Base-by-base conservation (phyloP, 1,284 basidiomycete species). In the Moesziomyces parantarcticus region DNA sequence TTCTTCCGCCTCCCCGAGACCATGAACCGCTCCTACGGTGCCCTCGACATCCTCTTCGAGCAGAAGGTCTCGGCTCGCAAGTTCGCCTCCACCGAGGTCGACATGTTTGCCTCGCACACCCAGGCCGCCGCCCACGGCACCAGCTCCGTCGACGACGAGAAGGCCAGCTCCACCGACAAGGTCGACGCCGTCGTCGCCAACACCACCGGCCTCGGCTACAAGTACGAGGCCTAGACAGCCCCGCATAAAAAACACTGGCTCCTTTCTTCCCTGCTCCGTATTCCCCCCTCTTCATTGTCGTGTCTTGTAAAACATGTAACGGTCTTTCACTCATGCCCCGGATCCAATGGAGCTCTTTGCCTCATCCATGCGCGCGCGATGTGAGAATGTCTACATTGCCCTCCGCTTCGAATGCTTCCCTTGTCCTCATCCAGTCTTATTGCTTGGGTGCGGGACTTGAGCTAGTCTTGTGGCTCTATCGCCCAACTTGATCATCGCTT, bases 11-110 rank as follows among this genome's bases (percentile, higher is more conserved):
- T 85, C 1, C 85, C 85, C 21, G 86, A 86, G 58, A 83, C 85
- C 14, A 84, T 83, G 68, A 84, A 81, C 14, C 71, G 86, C 20
- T 84, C 85, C 0, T 86, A 84, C 57, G 85, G 84, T 26, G 85
- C 86, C 55, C 70, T 85, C n/a, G 85, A 86, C 61, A 76, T 85
- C 21, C 66, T 86, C 29, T 86, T 85, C 69, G 79, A 81, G 72
- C 75, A 80, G 46, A 65, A 72, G 47, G 67, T 83, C 20, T 54
- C 78, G 18, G 84, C 85, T 3, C 74, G 85, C 42, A 77, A 84
- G 66, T 86, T 85, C 66, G 53, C 66, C 49, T 64, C 58, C 29
- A 85, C 85, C 22, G 50, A 76, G 23, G 75, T 85, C 62, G 76
- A 78, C 45, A 64, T 78, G 23, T 82, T 81, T 45, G 58, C 65